These are phyloP conservation scores for Penicillium antarcticum DNA, from an alignment of 495 filamentous ascomycete species.

Conservation along the genomic window DNA sequence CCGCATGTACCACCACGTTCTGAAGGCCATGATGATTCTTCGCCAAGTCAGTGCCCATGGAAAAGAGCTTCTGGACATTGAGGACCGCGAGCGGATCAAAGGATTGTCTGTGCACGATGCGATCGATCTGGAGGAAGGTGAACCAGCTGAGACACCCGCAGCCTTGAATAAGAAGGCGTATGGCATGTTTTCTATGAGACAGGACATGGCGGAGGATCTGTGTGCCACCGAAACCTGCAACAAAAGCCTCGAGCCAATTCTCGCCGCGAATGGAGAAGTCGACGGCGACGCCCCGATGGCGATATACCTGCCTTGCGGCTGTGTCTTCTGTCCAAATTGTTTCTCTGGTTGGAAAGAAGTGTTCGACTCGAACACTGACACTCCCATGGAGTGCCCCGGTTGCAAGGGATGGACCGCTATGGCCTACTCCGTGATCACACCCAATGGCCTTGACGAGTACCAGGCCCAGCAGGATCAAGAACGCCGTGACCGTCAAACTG, in stretches of 20 bases:
- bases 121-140: constrained; percentile 80
- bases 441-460: constrained; percentile 57
- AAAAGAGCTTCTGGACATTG: constrained; percentile 76
- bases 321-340: constrained; percentile 75
- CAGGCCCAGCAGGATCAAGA: constrained; percentile 40
- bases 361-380: constrained; percentile 17
- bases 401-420: constrained; percentile 60
- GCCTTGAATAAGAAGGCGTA: constrained; percentile 67
- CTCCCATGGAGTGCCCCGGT: constrained; percentile 53
- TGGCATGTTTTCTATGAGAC: constrained; percentile 77
- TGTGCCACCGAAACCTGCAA: constrained; percentile 42
- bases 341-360: constrained; percentile 43
- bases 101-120: constrained; percentile 77
- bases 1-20: constrained; percentile 79
- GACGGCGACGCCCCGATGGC: constrained; percentile 64
- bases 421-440: constrained; percentile 63
- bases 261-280: constrained; percentile 42
- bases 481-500: constrained; percentile 24
- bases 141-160: constrained; percentile 52
- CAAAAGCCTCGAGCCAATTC: constrained; percentile 51
- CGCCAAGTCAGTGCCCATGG: constrained; percentile 91
- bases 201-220: constrained; percentile 12
- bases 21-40: constrained; percentile 86
- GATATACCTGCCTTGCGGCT: constrained; percentile 78
- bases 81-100: constrained; percentile 73